Conservation (phyloP, 1,139 yeast species). For the Kodamaea alishanica region DNA sequence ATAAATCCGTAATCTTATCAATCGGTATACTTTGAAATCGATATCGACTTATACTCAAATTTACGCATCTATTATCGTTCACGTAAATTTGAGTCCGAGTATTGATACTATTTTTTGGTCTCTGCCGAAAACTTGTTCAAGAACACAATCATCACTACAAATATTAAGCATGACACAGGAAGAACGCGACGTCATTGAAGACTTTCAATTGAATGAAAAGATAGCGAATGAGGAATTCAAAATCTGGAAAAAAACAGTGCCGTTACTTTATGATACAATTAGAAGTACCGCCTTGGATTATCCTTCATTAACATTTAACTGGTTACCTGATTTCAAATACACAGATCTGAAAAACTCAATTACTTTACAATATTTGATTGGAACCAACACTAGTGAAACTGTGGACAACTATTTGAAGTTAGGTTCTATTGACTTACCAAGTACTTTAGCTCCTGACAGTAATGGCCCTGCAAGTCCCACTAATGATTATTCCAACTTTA, state of each 20-base stretch:
- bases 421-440: slow-evolving; percentile 48
- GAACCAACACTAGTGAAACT: slow-evolving; percentile 44
- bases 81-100: neutral
- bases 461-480: slow-evolving; percentile 16
- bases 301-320: slow-evolving; percentile 53
- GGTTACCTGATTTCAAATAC: slow-evolving; percentile 40
- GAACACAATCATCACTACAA: neutral
- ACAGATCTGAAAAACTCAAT: slow-evolving; percentile 31
- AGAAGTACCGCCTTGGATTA: slow-evolving; percentile 64
- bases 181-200: slow-evolving; percentile 35
- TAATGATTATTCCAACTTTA: slow-evolving; percentile 31
- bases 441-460: slow-evolving; percentile 43
- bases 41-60: neutral
- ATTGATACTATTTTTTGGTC: neutral
- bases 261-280: slow-evolving; percentile 75
- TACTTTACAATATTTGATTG: slow-evolving; percentile 42
- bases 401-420: slow-evolving; percentile 44
- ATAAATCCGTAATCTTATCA: too few relatives aligned
- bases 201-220: slow-evolving; percentile 50
- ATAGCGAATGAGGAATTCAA: slow-evolving; percentile 69
- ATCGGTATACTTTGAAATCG: too few relatives aligned
- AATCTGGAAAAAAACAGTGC: slow-evolving; percentile 95
- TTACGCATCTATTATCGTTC: slow-evolving; percentile 2
- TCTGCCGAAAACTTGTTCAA: too few relatives aligned
- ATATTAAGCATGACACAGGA: slow-evolving; percentile 17